phyloP scores from a whole-genome alignment of 768 basidiomycete genomes.

The Boletus speciosus region DNA sequence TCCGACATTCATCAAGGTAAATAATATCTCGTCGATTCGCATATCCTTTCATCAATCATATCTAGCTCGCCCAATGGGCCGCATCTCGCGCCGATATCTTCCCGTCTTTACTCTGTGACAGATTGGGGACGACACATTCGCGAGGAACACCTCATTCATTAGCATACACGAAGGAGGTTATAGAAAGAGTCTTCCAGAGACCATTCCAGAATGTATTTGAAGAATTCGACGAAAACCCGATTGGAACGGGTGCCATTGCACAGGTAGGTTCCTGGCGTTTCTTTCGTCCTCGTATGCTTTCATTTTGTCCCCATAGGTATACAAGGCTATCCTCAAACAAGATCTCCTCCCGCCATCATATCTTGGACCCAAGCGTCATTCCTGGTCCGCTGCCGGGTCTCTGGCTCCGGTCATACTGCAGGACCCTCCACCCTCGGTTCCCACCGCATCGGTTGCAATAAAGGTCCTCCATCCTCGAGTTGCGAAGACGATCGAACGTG shows the following conservation, averaged over 20 bases:
- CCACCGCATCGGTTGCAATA: constrained; percentile 87
- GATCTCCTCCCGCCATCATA: constrained; percentile 85
- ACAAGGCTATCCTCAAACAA: constrained; percentile 79
- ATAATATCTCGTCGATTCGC: constrained; percentile 10
- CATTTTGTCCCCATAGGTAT: constrained; percentile 52
- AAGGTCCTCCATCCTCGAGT: constrained; percentile 94
- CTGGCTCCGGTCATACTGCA: constrained; percentile 47
- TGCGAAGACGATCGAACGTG: constrained; percentile 75
- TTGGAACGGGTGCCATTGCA: constrained; percentile 98
- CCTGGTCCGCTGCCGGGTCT: constrained; percentile 43
- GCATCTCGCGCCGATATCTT: constrained; percentile 94
- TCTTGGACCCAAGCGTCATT: constrained; percentile 65
- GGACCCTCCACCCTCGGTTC: constrained; percentile 67
- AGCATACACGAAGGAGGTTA: constrained; percentile 71
- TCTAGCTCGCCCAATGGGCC: constrained; percentile 95
- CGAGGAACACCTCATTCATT: constrained; percentile 80
- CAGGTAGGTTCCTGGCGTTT: constrained; percentile 44
- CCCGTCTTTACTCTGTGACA: constrained; percentile 78
- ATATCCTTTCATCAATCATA: constrained; percentile 6
- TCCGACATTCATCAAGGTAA: constrained; percentile 94
- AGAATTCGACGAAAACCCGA: constrained; percentile 79
- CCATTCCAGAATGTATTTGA: constrained; percentile 89
- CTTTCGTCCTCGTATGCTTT: neutral
- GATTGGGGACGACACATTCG: constrained; percentile 85
- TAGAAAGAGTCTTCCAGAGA: constrained; percentile 79